Conservation (phyloP, 129 eudicot species). For the Flaveria brownii region DNA sequence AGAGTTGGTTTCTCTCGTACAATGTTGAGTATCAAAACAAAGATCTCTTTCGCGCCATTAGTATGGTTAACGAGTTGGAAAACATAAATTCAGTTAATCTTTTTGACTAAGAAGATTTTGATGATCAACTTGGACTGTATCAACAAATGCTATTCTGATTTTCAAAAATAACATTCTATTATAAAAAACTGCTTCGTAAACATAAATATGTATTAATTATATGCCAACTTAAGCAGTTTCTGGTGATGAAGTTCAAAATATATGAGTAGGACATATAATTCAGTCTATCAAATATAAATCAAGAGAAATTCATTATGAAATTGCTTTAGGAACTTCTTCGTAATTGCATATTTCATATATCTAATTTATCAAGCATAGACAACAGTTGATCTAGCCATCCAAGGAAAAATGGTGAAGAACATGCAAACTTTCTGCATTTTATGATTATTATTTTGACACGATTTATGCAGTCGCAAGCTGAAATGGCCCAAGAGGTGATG, state of each 20-base stretch:
- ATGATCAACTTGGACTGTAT: slow-evolving; percentile 17
- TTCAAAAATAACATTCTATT: background rate
- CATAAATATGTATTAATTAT: background rate
- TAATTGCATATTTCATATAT: too few relatives aligned
- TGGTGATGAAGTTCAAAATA: background rate
- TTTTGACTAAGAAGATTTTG: background rate
- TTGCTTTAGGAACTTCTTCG: too few relatives aligned
- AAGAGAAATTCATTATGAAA: too few relatives aligned
- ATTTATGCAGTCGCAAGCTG: slow-evolving; percentile 22
- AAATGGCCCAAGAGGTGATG: background rate
- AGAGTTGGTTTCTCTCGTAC: too few relatives aligned
- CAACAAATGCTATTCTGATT: background rate
- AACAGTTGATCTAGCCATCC: too few relatives aligned
- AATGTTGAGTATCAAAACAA: background rate
- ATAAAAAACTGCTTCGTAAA: background rate
- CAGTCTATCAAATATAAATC: background rate
- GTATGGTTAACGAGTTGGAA: background rate
- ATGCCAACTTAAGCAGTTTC: slow-evolving; percentile 1
- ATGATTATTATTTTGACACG: slow-evolving; percentile 1
- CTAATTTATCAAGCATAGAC: too few relatives aligned
- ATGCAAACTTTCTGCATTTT: too few relatives aligned
- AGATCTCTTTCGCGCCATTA: background rate
- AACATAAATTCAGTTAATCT: background rate
- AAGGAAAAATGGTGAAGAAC: too few relatives aligned
- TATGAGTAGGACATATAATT: background rate